Evolutionary conservation across 2,329 filamentous ascomycete genomes (phyloP).

Genomic region (Akanthomyces dipterigenus): DNA sequence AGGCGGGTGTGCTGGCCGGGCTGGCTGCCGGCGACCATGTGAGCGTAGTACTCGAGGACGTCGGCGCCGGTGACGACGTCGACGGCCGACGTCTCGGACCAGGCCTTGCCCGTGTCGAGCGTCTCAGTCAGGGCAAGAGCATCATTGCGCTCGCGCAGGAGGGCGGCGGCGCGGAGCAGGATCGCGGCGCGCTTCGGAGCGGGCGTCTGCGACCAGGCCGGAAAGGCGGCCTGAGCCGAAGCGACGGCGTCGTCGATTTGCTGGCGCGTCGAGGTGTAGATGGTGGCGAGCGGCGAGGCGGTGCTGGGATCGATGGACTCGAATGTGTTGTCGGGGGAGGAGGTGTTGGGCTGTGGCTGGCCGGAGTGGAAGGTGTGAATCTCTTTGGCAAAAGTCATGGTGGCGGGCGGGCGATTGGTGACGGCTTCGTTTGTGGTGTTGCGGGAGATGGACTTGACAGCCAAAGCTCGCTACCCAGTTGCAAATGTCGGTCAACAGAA

Average conservation of each 20-base stretch:
- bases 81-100: constrained; percentile 75
- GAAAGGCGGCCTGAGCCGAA: constrained; percentile 66
- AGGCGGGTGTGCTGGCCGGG: constrained; percentile 75
- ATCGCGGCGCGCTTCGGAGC: constrained; percentile 70
- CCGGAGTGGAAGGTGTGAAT: constrained; percentile 71
- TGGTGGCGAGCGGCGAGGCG: constrained; percentile 58
- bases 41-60: constrained; percentile 81
- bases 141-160: constrained; percentile 72
- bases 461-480: not conserved
- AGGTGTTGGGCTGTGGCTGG: constrained; percentile 51
- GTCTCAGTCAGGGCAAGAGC: constrained; percentile 74
- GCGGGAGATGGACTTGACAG: not conserved
- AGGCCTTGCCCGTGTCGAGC: constrained; percentile 79
- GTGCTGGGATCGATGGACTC: constrained; percentile 69
- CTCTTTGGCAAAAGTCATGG: constrained; percentile 30
- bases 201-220: constrained; percentile 68
- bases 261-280: constrained; percentile 60
- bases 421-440: constrained; percentile 5
- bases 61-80: constrained; percentile 79
- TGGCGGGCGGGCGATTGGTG: constrained; percentile 8
- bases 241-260: constrained; percentile 67
- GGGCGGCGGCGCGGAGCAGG: constrained; percentile 65
- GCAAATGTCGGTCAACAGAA: not conserved
- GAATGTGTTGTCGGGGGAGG: constrained; percentile 56
- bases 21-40: constrained; percentile 69